Conservation (phyloP, 345 rosid genomes). For the Eucalyptus caleyi region DNA sequence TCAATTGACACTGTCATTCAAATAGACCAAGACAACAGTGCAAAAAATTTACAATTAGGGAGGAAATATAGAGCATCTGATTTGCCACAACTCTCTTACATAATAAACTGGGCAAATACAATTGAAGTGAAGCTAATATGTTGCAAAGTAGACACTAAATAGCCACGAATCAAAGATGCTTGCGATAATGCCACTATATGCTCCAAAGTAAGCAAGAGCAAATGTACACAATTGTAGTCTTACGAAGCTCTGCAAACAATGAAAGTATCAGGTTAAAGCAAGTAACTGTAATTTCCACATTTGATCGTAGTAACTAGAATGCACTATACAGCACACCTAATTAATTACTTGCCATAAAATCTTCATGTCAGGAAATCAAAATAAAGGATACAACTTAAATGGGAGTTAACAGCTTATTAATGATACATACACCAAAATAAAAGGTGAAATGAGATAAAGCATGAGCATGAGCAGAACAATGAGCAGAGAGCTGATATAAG, state of each 20-base stretch:
- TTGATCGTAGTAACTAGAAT: background rate
- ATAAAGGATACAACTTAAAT: background rate
- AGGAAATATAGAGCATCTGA: background rate
- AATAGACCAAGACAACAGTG: background rate
- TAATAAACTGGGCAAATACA: background rate
- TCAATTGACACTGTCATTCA: background rate
- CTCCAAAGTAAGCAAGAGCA: background rate
- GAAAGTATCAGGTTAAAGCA: background rate
- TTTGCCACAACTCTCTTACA: background rate
- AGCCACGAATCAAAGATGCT: background rate
- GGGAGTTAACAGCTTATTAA: background rate
- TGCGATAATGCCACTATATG: background rate
- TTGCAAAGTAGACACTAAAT: background rate
- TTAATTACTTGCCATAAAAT: background rate
- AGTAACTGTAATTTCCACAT: background rate
- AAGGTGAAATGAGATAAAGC: background rate
- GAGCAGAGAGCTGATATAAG: background rate
- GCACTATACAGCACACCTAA: background rate
- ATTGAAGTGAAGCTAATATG: background rate
- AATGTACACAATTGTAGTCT: background rate
- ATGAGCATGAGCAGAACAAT: background rate
- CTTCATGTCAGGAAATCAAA: background rate
- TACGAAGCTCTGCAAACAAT: background rate
- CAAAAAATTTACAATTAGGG: background rate
- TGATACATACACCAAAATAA: background rate